A percentile compares a stretch with the other conserved stretches of the same genome.
Evolutionary conservation across 768 basidiomycete species (phyloP).

Genomic region (Panaeolus papilionaceus): DNA sequence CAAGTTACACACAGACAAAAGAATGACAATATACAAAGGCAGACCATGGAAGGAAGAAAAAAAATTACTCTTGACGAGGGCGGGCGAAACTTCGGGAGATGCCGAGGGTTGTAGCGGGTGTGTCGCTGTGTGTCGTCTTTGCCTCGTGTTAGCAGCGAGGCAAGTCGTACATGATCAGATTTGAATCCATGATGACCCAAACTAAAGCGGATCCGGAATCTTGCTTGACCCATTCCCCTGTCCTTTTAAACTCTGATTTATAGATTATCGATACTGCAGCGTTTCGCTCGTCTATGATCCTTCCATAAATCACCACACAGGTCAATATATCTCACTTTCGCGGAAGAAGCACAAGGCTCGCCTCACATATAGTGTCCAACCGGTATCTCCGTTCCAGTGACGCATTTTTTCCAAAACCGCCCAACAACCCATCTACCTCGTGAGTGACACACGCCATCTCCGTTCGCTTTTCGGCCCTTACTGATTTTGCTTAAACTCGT

Average conservation of each 20-base stretch:
- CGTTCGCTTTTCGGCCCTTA: conserved; percentile 30
- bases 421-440: conserved; percentile 41
- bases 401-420: conserved; percentile 33
- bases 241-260: conserved; percentile 32
- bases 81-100: conserved; percentile 23
- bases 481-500: conserved; percentile 24
- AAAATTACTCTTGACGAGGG: conserved; percentile 20
- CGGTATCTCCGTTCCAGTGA: conserved; percentile 40
- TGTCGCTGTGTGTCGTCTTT: conserved; percentile 12
- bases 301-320: conserved; percentile 25
- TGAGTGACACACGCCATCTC: conserved; percentile 47
- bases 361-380: conserved; percentile 23
- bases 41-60: conserved; percentile 16
- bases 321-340: conserved; percentile 23
- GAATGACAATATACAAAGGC: background rate
- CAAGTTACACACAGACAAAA: background rate
- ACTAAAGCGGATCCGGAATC: conserved; percentile 36
- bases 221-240: conserved; percentile 33
- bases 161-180: conserved; percentile 25
- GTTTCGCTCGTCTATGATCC: conserved; percentile 30
- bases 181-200: conserved; percentile 26
- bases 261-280: conserved; percentile 36
- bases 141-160: conserved; percentile 54
- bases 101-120: conserved; percentile 16
- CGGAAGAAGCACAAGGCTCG: conserved; percentile 28